phyloP scores from a whole-genome alignment of 2,329 filamentous ascomycete species.

The Cordyceps fumosorosea region DNA sequence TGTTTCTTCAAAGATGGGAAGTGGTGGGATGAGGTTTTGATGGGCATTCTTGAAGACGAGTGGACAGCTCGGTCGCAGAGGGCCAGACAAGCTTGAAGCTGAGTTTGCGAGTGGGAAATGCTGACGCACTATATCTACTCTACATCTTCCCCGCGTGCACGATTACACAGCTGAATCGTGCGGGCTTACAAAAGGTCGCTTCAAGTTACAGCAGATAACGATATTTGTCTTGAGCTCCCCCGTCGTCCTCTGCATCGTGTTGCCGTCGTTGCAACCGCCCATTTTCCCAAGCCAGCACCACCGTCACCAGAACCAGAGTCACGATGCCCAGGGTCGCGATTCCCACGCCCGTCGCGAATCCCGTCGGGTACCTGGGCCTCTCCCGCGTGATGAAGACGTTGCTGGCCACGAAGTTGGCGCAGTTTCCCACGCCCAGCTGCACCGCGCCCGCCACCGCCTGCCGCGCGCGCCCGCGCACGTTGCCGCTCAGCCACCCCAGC shows the following conservation, averaged over 20 bases:
- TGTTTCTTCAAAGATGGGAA: conserved; percentile 28
- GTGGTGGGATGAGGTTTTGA: conserved; percentile 25
- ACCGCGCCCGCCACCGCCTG: conserved; percentile 35
- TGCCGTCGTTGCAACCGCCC: neutral
- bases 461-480: conserved; percentile 33
- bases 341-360: conserved; percentile 30
- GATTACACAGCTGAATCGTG: too few species aligned
- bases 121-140: too few species aligned
- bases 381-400: conserved; percentile 35
- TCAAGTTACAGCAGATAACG: neutral
- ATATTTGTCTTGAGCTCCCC: neutral
- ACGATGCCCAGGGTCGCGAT: conserved; percentile 15
- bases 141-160: too few species aligned
- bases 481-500: conserved; percentile 31
- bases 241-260: neutral
- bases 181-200: too few species aligned
- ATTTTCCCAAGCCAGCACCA: conserved; percentile 11
- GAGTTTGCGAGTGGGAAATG: neutral
- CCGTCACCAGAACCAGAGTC: conserved; percentile 1
- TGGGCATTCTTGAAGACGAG: conserved; percentile 30
- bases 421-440: conserved; percentile 37
- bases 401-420: conserved; percentile 34
- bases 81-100: neutral
- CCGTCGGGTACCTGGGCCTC: conserved; percentile 30
- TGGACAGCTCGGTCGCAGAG: conserved; percentile 18